Evolutionary conservation across 148 eudicot species (phyloP).

Genomic region (Dianthus caryophyllus): DNA sequence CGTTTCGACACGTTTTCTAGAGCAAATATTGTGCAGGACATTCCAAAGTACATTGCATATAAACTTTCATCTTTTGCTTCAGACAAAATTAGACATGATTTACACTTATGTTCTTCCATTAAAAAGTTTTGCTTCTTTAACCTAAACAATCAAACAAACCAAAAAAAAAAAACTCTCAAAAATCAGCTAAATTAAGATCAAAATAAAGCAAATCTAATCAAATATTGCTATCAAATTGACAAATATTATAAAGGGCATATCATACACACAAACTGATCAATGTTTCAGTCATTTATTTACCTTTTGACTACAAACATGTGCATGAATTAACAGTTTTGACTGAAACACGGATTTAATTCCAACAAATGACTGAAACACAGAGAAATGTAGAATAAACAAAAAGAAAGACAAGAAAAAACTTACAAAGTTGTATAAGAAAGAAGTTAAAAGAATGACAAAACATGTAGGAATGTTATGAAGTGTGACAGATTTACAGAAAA

Average conservation of each 20-base stretch:
- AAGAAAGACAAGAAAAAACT: slow-evolving; percentile 15
- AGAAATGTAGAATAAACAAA: too few relatives aligned
- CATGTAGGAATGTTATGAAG: not conserved
- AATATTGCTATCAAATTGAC: slow-evolving; percentile 11
- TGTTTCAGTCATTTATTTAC: too few relatives aligned
- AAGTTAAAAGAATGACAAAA: not conserved
- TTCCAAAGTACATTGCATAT: slow-evolving; percentile 65
- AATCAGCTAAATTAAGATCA: not conserved
- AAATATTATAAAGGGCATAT: not conserved
- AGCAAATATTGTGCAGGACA: slow-evolving; percentile 69
- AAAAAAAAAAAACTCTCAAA: not conserved
- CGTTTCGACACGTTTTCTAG: slow-evolving; percentile 39
- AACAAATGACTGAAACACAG: too few relatives aligned
- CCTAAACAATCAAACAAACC: slow-evolving; percentile 12
- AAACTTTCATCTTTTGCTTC: slow-evolving; percentile 48
- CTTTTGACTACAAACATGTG: too few relatives aligned
- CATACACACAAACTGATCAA: too few relatives aligned
- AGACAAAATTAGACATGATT: slow-evolving; percentile 26
- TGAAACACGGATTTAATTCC: too few relatives aligned
- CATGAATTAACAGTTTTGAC: too few relatives aligned
- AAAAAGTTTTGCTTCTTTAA: slow-evolving; percentile 12
- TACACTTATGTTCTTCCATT: slow-evolving; percentile 63
- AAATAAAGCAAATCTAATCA: slow-evolving; percentile 7
- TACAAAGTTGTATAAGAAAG: slow-evolving; percentile 18
- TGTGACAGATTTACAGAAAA: slow-evolving; percentile 7